A percentile compares a stretch with the other conserved stretches of the same genome.
Conservation (phyloP, 768 basidiomycete species). For the Lactarius hengduanensis region DNA sequence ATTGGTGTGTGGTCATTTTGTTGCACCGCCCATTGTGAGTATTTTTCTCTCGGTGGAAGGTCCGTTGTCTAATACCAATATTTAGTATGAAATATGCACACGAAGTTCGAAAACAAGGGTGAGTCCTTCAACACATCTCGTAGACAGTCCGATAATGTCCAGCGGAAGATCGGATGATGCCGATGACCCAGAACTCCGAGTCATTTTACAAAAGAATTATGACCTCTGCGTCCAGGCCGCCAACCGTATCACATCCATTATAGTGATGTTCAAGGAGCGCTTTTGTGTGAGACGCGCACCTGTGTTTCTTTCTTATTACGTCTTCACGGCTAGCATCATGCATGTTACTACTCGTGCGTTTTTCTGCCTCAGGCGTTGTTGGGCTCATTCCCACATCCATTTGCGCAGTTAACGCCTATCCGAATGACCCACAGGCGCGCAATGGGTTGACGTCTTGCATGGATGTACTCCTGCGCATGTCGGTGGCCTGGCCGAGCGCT, state of each 20-base stretch:
- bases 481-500: constrained; percentile 73
- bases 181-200: constrained; percentile 54
- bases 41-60: constrained; percentile 6
- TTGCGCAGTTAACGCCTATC: constrained; percentile 55
- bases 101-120: constrained; percentile 28
- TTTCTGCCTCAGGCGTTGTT: background rate
- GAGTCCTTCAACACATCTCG: constrained; percentile 21
- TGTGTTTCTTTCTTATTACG: constrained; percentile 73
- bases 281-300: constrained; percentile 61
- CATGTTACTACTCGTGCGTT: constrained; percentile 69
- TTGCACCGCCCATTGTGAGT: constrained; percentile 80
- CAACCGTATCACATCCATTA: constrained; percentile 74
- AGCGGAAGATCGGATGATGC: constrained; percentile 33
- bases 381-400: constrained; percentile 10
- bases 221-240: constrained; percentile 75
- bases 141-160: constrained; percentile 3
- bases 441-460: constrained; percentile 65
- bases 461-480: constrained; percentile 63
- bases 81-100: constrained; percentile 36
- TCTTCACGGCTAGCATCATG: constrained; percentile 80
- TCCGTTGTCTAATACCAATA: constrained; percentile 4
- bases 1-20: constrained; percentile 76
- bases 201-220: constrained; percentile 59
- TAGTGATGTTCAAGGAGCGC: constrained; percentile 57
- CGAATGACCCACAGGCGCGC: constrained; percentile 66